A percentile compares a stretch with the other conserved stretches of the same genome.
phyloP scores from a whole-genome alignment of 2,329 filamentous ascomycete species.

The Fusarium anthophilum region DNA sequence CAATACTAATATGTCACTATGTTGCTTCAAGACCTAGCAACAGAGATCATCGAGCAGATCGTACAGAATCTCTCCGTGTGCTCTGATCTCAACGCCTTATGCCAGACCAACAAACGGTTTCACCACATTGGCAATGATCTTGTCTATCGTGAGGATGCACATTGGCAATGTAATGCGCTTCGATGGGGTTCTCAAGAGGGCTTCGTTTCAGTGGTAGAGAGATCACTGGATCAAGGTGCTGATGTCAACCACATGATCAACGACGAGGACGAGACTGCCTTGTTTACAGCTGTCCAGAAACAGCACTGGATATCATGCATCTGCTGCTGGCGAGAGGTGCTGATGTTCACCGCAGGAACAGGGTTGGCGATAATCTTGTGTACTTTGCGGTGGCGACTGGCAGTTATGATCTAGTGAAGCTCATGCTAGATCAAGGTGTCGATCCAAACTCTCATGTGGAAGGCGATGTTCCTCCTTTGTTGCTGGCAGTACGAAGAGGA shows the following conservation, averaged over 20 bases:
- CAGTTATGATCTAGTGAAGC: not conserved
- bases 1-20: not conserved
- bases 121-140: not conserved
- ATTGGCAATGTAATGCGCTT: not conserved
- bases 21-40: not conserved
- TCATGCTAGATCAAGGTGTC: not conserved
- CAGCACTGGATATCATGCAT: not conserved
- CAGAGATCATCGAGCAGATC: constrained; percentile 6
- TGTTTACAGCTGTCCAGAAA: not conserved
- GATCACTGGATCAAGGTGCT: not conserved
- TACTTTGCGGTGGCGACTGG: not conserved
- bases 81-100: not conserved
- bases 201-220: not conserved
- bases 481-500: not conserved
- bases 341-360: not conserved
- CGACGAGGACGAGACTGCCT: not conserved
- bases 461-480: not conserved
- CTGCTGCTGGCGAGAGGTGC: not conserved
- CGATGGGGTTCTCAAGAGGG: not conserved
- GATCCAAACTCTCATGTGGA: not conserved
- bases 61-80: not conserved
- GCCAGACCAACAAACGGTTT: not conserved
- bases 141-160: not conserved
- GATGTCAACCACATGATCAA: not conserved
- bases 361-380: not conserved